Evolutionary conservation across 306 rosid genomes (phyloP).

Genomic region (Prosopis cineraria): DNA sequence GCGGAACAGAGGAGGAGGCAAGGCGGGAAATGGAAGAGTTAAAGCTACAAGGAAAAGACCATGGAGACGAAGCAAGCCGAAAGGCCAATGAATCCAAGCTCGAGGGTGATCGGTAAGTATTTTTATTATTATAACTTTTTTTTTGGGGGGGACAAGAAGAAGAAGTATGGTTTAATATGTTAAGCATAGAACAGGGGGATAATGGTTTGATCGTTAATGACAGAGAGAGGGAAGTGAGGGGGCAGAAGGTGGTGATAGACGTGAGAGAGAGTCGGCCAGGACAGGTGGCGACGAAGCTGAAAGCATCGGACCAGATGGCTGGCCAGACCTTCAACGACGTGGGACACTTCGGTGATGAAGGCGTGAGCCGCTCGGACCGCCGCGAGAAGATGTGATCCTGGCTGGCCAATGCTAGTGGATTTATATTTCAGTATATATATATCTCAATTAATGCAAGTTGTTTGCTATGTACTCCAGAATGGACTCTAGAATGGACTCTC

Average conservation of each 20-base stretch:
- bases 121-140: background rate
- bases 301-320: slow-evolving; percentile 40
- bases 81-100: slow-evolving; percentile 7
- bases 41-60: slow-evolving; percentile 42
- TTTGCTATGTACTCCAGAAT: too few relatives aligned
- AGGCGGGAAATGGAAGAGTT: slow-evolving; percentile 53
- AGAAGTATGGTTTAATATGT: too few relatives aligned
- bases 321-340: slow-evolving; percentile 48
- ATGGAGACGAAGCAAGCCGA: slow-evolving; percentile 24
- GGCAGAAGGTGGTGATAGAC: slow-evolving; percentile 34
- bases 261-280: slow-evolving; percentile 61
- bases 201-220: background rate
- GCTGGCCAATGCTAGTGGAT: background rate
- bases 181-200: too few relatives aligned
- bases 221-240: slow-evolving; percentile 1
- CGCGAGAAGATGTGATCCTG: slow-evolving; percentile 51
- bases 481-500: too few relatives aligned
- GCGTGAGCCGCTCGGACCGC: slow-evolving; percentile 44
- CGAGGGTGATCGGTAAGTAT: slow-evolving; percentile 22
- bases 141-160: too few relatives aligned
- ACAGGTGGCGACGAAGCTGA: slow-evolving; percentile 46
- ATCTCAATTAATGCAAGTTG: background rate
- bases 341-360: slow-evolving; percentile 52
- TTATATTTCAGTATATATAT: background rate
- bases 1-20: slow-evolving; percentile 50